Base-by-base conservation (phyloP, 352 stramenopile species). In the Globisporangium cystogenes region DNA sequence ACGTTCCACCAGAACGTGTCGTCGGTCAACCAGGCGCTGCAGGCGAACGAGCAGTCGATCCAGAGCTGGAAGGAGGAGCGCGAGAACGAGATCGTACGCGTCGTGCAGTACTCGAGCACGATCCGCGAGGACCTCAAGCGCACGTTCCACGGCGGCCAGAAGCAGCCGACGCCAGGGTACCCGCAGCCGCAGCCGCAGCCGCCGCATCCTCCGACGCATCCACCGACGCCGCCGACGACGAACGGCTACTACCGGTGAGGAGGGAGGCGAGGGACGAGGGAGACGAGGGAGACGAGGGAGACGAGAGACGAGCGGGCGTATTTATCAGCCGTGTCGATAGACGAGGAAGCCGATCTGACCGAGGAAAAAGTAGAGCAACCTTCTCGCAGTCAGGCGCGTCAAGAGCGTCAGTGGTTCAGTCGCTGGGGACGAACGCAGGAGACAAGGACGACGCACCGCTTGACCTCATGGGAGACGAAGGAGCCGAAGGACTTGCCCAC, bases 401-500 rank as follows among this genome's bases (percentile, higher is more conserved):
- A n/a, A n/a, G n/a, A n/a, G n/a, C n/a, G n/a, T n/a, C n/a, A n/a
- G n/a, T n/a, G n/a, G n/a, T n/a, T n/a, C 37, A 45, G 23, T 24
- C 7, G 20, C 12, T 15, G 11, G 35, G 5, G 29, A n/a, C 15
- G 3, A 47, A 21, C 7, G 36, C 7, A 11, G 7, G 15, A 12
- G 18, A 40, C 4, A 15, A 41, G 18, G 6, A 14, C 26, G 20
- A 59, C 74, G 62, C 63, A 89, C 82, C 78, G 86, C 76, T 91
- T 89, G 45, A 90, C 71, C 59, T 93, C 78, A 56, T 94, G 83
- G 4, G 77, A 91, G 43, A 93, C 81, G 54, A 92, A 93, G 20
- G 79, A 90, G 24, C 83, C 81, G 46, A 90, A 95, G 15, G 78
- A 90, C 55, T 92, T 93, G 70, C 83, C 83, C 10, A 93, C 82